Evolutionary conservation across 179 eudicot species (phyloP), one percentile per base, ranked within the genome.

Genomic region (Monotropa hypopitys): DNA sequence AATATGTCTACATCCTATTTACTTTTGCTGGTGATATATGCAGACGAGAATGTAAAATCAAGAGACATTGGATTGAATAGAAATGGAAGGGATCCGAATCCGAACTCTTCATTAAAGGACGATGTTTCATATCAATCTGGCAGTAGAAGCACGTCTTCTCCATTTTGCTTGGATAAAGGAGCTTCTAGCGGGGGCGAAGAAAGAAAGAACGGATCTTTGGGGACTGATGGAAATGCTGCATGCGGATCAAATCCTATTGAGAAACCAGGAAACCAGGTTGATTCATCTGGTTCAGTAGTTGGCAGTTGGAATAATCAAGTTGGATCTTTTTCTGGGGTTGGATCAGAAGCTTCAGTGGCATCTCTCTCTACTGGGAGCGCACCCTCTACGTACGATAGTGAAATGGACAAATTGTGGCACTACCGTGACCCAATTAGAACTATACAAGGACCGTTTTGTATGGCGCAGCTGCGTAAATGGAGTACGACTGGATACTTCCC

Each of bases 391-490:
- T 77, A 84, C 61, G 76, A 73, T 67, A 84, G 67, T 15, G 97
- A 89, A 80, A 70, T 85, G 35, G 96, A 90, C 42, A 90, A 87
- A 61, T 45, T 82, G 42, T 96, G 99, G 99, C 89, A 89, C 79
- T 96, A 96, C 72, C 81, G 93, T 61, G 99, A 96, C 77, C 98
- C 98, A 15, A 79, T 81, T 73, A 89, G 88, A 74, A 88, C 81
- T 79, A 81, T 87, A 75, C 99, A 93, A 85, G 99, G 98, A 63
- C 96, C 98, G 62, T 93, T 96, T 76, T 86, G 88, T 63, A 77
- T 96, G 87, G 51, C 82, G 35, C 91, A 89, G 87, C 87, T 96
- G 49, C 87, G 93, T 42, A 88, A 90, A 75, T 96, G 99, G 99
- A 93, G 85, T 57, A 87, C 82, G 51, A 85, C 90, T 20, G 97